Percentiles rank a stretch among this genome's conserved stretches.
phyloP scores from a whole-genome alignment of 305 asterid genomes.

The Fraxinus angustifolia region DNA sequence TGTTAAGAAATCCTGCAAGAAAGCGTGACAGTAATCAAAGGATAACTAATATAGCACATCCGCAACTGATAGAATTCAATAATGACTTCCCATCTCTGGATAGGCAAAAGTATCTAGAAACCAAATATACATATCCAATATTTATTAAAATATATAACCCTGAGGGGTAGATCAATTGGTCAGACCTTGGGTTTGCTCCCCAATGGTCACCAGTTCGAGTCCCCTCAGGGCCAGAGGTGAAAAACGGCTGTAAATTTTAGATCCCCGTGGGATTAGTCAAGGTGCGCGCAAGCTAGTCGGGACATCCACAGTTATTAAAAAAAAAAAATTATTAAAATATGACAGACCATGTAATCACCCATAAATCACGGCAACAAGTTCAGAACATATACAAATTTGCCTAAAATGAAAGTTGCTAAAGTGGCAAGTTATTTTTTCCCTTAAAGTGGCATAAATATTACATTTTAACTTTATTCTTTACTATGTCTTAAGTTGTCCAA shows the following conservation, averaged over 20 bases:
- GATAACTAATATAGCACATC: conserved; percentile 12
- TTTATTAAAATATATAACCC: neutral
- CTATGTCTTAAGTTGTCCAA: neutral
- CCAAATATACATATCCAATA: conserved; percentile 7
- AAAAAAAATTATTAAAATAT: no score
- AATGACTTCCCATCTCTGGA: conserved; percentile 4
- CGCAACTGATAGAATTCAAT: conserved; percentile 10
- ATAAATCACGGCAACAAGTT: neutral
- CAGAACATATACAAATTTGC: neutral
- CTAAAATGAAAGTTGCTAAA: neutral
- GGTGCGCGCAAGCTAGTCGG: no score
- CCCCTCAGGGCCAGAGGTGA: no score
- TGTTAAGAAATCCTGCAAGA: conserved; percentile 55
- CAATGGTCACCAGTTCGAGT: no score
- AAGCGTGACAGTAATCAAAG: conserved; percentile 13
- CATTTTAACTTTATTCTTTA: neutral
- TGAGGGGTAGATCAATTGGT: no score
- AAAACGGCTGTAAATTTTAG: no score
- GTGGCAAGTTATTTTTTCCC: conserved; percentile 3
- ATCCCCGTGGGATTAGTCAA: no score
- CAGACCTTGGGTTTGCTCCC: no score
- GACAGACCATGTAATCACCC: neutral
- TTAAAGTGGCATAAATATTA: neutral
- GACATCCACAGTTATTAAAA: no score
- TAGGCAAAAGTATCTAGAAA: conserved; percentile 14